Evolutionary conservation across 805 yeast genomes (phyloP), one percentile per base, ranked within the genome.

Genomic region (Tanozyma kutaoensis): DNA sequence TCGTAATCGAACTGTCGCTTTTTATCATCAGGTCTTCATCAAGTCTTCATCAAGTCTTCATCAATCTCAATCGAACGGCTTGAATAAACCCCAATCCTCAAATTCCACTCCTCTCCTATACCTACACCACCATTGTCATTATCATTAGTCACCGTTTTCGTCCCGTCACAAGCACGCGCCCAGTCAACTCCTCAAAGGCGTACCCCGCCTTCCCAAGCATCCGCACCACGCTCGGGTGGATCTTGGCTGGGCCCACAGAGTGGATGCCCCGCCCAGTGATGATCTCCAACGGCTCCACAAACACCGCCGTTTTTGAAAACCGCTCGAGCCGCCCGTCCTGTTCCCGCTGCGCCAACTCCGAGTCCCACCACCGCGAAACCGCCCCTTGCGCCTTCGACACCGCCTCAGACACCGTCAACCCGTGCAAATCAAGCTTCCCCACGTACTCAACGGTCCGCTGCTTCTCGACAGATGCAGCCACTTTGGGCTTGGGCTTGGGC

Each of bases 181-280:
- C 62, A 0, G 52, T 36, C 4, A 55, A 54, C 29, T 74, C 82
- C 3, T 55, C 55, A 36, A 47, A 73, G 3, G 59, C 29, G 39
- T 56, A 78, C 0, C 45, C 43, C 4, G 53, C 39, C 1, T 33
- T 32, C 3, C 33, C 37, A 22, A 79, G 50, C 35, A 52, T 45
- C 12, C 45, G 52, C 24, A 50, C 47, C 3, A 76, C 67, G 2
- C 60, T 40, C 1, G 34, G 45, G 31, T 59, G 58, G 12, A 78
- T 58, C 32, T 53, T 62, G 1, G 78, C 42, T 0, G 84, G 81
- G 4, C 66, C 69, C 1, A 43, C 55, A 24, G 81, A 73, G 45
- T 79, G 91, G 5, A 73, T 39, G 0, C 91, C 91, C 35, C 81
- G 49, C 0, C 91, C 88, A 0, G 88, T 76, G 9, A 77, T 49